Evolutionary conservation across 192 early-diverging fungal species (phyloP), one percentile per base, ranked within the genome.

Genomic region (Phycomyces nitens): DNA sequence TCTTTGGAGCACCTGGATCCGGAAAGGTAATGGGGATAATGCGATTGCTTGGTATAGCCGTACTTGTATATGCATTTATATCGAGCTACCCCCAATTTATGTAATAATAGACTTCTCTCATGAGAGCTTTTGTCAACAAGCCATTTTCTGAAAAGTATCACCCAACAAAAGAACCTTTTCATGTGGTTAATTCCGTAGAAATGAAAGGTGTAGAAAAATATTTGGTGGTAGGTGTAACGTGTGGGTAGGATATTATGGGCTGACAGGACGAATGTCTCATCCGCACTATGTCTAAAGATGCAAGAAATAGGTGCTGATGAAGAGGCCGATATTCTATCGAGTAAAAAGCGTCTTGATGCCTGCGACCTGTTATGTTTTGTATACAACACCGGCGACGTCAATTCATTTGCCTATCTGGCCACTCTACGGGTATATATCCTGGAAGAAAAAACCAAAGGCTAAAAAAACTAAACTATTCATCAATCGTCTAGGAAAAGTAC

Each of bases 321-420:
- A 64, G 95, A 96, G 53, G 82, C 89, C 10, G 94, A 96, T 68
- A 85, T 99, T 7, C 79, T 99, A 40, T 88, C 90, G 65, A 96
- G 92, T 73, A 88, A 87, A 68, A 90, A 90, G 56, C 85, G 84
- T 64, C 78, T 97, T 24, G 95, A 95, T 52, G 75, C 79, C 22
- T 96, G 92, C 73, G 97, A 99, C 72, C 80, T 97, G 1, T 73
- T 98, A 52, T 92, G 92, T 51, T 91, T 98, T 77, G 93, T 97
- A 4, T 99, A 97, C 74, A 96, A 99, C 62, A 90, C 92, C 6
- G 90, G 88, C 72, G 93, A 97, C 74, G 89, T 89, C 5, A 88
- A 87, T 60, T 99, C 97, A 7, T 99, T 99, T 75, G 83, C 90
- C 12, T 95, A 98, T 72, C 74, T 99, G 24, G 88, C 88, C 0